Evolutionary conservation across 2,329 filamentous ascomycete genomes (phyloP).

Genomic region (Camptophora hylomeconis): DNA sequence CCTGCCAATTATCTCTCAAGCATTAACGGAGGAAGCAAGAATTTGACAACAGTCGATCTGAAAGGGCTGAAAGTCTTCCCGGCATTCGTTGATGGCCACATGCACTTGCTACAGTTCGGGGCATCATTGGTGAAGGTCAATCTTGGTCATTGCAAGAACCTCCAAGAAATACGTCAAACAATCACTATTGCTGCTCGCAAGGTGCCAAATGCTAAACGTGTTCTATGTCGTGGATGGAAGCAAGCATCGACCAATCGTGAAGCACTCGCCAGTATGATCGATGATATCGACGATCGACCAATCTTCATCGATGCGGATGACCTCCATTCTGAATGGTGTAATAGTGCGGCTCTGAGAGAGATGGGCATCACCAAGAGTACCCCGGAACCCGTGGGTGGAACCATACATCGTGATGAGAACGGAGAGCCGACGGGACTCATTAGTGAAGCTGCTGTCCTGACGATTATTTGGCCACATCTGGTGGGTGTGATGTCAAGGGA

Average conservation of each 20-base stretch:
- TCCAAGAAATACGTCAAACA: constrained; percentile 28
- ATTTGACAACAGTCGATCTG: constrained; percentile 2
- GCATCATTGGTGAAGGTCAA: constrained; percentile 32
- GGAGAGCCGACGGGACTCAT: constrained; percentile 34
- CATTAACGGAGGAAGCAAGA: constrained; percentile 13
- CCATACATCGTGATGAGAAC: constrained; percentile 30
- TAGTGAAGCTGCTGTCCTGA: constrained; percentile 30
- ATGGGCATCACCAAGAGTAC: constrained; percentile 29
- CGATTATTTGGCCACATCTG: constrained; percentile 33
- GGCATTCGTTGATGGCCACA: constrained; percentile 36
- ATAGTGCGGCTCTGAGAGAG: constrained; percentile 32
- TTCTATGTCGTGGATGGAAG: constrained; percentile 37
- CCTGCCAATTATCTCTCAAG: background rate
- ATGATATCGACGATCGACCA: constrained; percentile 35
- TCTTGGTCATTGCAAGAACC: constrained; percentile 27
- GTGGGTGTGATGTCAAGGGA: constrained; percentile 25
- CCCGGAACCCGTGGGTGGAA: constrained; percentile 32
- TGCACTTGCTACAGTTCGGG: constrained; percentile 34
- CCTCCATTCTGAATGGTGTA: constrained; percentile 38
- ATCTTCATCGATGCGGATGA: constrained; percentile 37
- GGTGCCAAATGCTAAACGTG: constrained; percentile 26
- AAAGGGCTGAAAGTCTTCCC: constrained; percentile 25
- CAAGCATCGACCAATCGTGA: constrained; percentile 30
- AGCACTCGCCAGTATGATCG: constrained; percentile 33
- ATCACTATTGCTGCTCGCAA: constrained; percentile 27